These are phyloP conservation scores for Chlorella vulgaris DNA, from an alignment of 139 green algal genomes.

Conservation along the genomic window DNA sequence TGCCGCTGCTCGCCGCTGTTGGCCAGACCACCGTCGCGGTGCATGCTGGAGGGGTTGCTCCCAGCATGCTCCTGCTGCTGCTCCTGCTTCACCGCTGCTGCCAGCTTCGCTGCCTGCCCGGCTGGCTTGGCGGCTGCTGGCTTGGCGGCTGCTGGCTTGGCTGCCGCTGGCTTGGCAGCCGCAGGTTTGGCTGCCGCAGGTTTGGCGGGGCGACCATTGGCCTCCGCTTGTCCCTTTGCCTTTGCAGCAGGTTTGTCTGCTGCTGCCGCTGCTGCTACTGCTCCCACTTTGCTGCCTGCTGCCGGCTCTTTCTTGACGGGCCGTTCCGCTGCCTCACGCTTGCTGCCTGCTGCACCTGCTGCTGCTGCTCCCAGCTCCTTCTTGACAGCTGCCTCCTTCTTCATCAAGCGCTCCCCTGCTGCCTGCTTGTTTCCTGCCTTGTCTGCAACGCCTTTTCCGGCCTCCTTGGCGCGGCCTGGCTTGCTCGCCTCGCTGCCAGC, in stretches of 20 bases:
- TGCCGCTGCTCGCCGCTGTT: not conserved
- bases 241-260: not conserved
- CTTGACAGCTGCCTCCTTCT: not conserved
- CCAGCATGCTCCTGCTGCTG: slow-evolving; percentile 25
- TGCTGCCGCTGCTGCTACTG: not conserved
- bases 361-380: not conserved
- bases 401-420: not conserved
- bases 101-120: not conserved
- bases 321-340: not conserved
- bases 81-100: not conserved
- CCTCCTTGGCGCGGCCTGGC: not conserved
- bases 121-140: not conserved
- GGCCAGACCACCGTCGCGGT: not conserved
- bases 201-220: too few relatives aligned
- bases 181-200: not conserved
- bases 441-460: not conserved
- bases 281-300: not conserved
- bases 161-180: not conserved
- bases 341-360: not conserved
- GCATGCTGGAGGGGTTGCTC: slow-evolving; percentile 31
- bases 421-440: not conserved
- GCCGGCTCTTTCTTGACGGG: not conserved
- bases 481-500: not conserved
- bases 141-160: not conserved
- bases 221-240: not conserved